Base-by-base conservation (phyloP, 768 basidiomycete genomes). In the Lentinula raphanica region DNA sequence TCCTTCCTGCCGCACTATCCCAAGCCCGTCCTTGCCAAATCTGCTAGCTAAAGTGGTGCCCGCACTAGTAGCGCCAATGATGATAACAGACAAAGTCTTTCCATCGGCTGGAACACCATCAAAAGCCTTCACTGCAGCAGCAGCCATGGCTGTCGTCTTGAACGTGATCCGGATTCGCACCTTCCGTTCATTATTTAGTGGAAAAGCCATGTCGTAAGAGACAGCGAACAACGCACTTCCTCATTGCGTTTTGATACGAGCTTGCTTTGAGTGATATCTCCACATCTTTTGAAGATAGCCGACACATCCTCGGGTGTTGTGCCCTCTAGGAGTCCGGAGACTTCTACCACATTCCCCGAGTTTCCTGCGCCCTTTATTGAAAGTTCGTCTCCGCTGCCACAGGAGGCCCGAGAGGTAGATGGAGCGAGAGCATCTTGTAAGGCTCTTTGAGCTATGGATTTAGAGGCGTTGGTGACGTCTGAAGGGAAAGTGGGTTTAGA, bases 71-170 rank as follows among this genome's bases (percentile, higher is more conserved):
- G 63, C 69, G 9, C 86, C 87, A 13, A 92, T 78, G 49, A 91
- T 70, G 54, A 72, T 71, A 5, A 94, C 89, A 5, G 76, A 80
- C 46, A 94, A 72, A 8, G 81, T 80, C 60, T 86, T 86, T 1
- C 92, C 92, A 59, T 94, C 92, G 2, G 92, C 92, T 19, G 87
- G 85, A 59, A 90, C 87, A 32, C 84, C 85, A 72, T 94, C 72
- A 69, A 91, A 94, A 65, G 87, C 87, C 63, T 79, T 68, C 5
- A 94, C 84, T 6, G 91, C 87, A 7, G 80, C 76, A 9, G 80
- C 72, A 0, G 92, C 92, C 42, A 85, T 78, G 0, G 77, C 66
- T 0, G 84, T 71, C 19, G 76, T 74, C 66, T 90, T 87, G 77
- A 90, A 89, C 12, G 88, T 87, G 19, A 94, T 75, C 19, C 88